Evolutionary conservation across 2,329 filamentous ascomycete genomes (phyloP).

Genomic region (Colletotrichum abscissum): DNA sequence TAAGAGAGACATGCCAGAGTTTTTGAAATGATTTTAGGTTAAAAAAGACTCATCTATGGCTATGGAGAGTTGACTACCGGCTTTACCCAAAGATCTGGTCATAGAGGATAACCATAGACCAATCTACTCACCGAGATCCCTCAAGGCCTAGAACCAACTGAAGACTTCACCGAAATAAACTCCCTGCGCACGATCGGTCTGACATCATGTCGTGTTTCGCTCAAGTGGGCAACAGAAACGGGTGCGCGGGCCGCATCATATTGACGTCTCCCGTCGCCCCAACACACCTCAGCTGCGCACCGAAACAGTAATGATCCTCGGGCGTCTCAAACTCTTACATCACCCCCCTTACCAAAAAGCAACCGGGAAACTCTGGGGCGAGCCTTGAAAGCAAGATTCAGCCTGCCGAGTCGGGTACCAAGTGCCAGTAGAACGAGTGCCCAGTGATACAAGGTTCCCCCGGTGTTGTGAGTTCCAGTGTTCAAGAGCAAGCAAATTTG

Average conservation of each 20-base stretch:
- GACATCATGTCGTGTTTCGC: constrained; percentile 33
- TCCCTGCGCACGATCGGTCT: not conserved
- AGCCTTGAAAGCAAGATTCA: constrained; percentile 23
- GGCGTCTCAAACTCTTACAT: constrained; percentile 19
- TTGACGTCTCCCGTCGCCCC: constrained; percentile 31
- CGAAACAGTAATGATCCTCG: constrained; percentile 20
- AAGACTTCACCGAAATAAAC: constrained; percentile 9
- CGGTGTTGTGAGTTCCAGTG: not conserved
- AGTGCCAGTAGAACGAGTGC: constrained; percentile 2
- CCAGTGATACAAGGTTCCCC: not conserved
- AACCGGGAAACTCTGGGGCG: not conserved
- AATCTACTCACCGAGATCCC: not conserved
- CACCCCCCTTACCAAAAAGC: not conserved
- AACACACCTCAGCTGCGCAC: constrained; percentile 4
- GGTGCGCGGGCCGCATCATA: constrained; percentile 23
- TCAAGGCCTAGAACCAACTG: not conserved
- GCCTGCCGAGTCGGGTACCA: constrained; percentile 16
- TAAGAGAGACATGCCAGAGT: fast-evolving
- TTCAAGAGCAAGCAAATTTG: not conserved
- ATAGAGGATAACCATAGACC: not conserved
- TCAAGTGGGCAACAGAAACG: not conserved
- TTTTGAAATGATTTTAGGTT: too few species aligned
- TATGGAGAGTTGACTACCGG: not conserved
- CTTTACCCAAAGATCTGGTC: not conserved
- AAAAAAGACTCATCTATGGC: too few species aligned